phyloP scores from a whole-genome alignment of 2,329 filamentous ascomycete genomes.

The Pleomassaria siparia region DNA sequence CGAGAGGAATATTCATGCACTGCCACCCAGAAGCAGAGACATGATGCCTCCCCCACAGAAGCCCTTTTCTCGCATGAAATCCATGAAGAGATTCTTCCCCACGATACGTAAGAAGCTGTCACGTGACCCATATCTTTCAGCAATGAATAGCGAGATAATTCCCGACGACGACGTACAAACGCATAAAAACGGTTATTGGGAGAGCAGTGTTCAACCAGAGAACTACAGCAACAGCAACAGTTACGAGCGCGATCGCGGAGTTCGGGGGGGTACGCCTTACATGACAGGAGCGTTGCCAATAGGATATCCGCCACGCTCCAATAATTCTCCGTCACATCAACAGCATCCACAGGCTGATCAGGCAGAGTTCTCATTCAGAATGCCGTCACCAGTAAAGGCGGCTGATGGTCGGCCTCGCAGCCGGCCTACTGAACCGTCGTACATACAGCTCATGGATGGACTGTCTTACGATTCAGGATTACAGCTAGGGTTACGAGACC shows the following conservation, averaged over 20 bases:
- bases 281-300: conserved; percentile 31
- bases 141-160: neutral
- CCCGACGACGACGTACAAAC: conserved; percentile 12
- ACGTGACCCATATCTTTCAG: conserved; percentile 8
- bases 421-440: conserved; percentile 28
- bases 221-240: neutral
- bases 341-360: conserved; percentile 7
- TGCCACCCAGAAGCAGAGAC: conserved; percentile 29
- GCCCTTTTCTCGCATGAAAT: conserved; percentile 27
- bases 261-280: conserved; percentile 12
- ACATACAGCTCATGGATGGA: conserved; percentile 34
- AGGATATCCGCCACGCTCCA: conserved; percentile 4
- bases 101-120: conserved; percentile 26
- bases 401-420: conserved; percentile 5
- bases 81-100: conserved; percentile 28
- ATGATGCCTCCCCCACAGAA: conserved; percentile 44
- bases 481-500: conserved; percentile 30
- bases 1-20: conserved; percentile 16
- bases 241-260: conserved; percentile 2
- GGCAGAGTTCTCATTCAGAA: conserved; percentile 21
- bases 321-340: conserved; percentile 5
- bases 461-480: conserved; percentile 23
- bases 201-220: neutral
- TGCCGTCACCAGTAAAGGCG: conserved; percentile 19
- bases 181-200: conserved; percentile 17